Base-by-base conservation (phyloP, 352 stramenopile species). In the Peronospora farinosa region DNA sequence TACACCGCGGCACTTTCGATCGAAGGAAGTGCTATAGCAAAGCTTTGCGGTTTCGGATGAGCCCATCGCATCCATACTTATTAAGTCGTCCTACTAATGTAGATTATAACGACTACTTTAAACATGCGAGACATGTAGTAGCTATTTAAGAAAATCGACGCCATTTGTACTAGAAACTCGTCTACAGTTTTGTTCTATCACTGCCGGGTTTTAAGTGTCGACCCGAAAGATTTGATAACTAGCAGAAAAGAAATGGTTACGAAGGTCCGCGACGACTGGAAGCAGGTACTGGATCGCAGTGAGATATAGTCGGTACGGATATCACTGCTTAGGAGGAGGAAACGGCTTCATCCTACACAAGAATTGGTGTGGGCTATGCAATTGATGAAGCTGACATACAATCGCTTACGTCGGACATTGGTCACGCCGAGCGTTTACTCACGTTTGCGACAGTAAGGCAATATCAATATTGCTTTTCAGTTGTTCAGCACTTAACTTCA, bases 311-410 rank as follows among this genome's bases (percentile, higher is more conserved):
- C 0, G 75, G 72, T 84, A 36, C 0, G 64, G 60, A n/a, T 42
- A 15, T 17, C 33, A 7, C n/a, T 39, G 13, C 15, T 16, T 35
- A 23, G 17, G 7, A 16, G 13, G 16, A 12, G 28, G 12, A 33
- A 25, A 25, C 13, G 8, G 13, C n/a, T 40, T 86, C 15, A 74
- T 85, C 46, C 66, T 68, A 12, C 71, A 86, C 60, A 88, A 85
- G 47, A 69, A 84, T 39, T 88, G 74, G 77, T 85, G 77, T 40
- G 72, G 72, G 3, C 72, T 74, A 11, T 88, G 76, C 51, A 88
- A 63, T 82, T 88, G 50, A 74, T 86, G 48, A 74, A 88, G 58
- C 74, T 69, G 25, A 84, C 76, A 42, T 88, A 88, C 60, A 88
- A 86, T 50, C 66, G 74, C 21, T 60, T 86, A 41, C 42, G 10